phyloP scores from a whole-genome alignment of 176 grass and related monocot genomes.

The Raddia guianensis region DNA sequence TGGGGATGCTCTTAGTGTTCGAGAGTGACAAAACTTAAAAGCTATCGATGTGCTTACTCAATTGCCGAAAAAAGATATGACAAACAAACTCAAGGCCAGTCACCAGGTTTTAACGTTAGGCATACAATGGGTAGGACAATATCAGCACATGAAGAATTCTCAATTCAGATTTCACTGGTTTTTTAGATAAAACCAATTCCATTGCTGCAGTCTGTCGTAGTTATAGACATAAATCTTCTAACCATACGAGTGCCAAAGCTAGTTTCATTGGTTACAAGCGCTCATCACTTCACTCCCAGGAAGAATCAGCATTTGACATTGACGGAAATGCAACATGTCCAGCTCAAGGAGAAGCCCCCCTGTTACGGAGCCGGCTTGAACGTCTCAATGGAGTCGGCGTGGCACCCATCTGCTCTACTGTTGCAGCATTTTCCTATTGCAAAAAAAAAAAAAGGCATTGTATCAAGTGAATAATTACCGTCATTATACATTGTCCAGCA shows the following conservation, averaged over 20 bases:
- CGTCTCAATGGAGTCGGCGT: slow-evolving; percentile 49
- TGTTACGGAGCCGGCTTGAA: slow-evolving; percentile 51
- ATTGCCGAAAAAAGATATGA: background rate
- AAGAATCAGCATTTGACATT: background rate
- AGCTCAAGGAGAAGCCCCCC: slow-evolving; percentile 49
- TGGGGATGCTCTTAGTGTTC: no score
- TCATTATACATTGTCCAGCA: background rate
- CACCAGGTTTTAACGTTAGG: background rate
- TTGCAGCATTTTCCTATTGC: slow-evolving; percentile 24
- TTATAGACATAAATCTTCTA: background rate
- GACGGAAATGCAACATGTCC: background rate
- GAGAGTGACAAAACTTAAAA: background rate
- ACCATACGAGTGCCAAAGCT: background rate
- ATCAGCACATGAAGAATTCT: background rate
- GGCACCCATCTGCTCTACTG: background rate
- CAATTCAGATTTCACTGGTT: background rate
- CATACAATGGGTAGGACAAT: slow-evolving; percentile 5
- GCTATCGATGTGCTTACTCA: background rate
- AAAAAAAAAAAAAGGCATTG: background rate
- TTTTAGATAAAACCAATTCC: background rate
- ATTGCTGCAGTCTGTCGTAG: background rate
- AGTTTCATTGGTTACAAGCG: slow-evolving; percentile 39
- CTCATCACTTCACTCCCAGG: slow-evolving; percentile 5
- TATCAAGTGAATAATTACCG: background rate
- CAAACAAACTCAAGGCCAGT: background rate